A percentile compares a stretch with the other conserved stretches of the same genome.
phyloP scores from a whole-genome alignment of 768 basidiomycete species.

The Lactarius tabidus region DNA sequence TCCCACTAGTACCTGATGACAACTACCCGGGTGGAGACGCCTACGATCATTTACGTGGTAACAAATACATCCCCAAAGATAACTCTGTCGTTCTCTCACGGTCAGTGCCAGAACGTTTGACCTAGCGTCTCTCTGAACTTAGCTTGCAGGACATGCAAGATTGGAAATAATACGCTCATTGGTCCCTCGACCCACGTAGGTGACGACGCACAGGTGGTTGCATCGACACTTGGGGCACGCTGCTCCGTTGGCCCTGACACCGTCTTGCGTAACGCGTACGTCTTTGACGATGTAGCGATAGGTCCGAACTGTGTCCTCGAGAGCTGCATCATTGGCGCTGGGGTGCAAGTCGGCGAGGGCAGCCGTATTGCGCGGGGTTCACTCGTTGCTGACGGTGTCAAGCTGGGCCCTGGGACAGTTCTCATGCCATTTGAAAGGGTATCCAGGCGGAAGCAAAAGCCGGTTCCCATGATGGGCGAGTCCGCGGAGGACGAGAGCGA shows the following conservation, averaged over 20 bases:
- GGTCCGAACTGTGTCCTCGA: slow-evolving; percentile 69
- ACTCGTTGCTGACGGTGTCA: slow-evolving; percentile 77
- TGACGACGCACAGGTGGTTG: slow-evolving; percentile 59
- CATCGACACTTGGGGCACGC: slow-evolving; percentile 75
- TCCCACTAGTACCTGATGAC: slow-evolving; percentile 93
- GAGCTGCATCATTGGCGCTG: slow-evolving; percentile 76
- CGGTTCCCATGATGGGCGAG: slow-evolving; percentile 28
- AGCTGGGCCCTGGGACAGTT: slow-evolving; percentile 66
- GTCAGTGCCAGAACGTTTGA: slow-evolving; percentile 39
- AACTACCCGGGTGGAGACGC: slow-evolving; percentile 77
- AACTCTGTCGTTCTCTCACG: slow-evolving; percentile 78
- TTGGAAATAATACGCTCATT: slow-evolving; percentile 79
- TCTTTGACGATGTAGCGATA: slow-evolving; percentile 75
- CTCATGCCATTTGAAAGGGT: slow-evolving; percentile 70
- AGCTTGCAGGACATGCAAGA: slow-evolving; percentile 67
- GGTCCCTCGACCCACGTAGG: slow-evolving; percentile 70
- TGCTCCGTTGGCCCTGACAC: slow-evolving; percentile 71
- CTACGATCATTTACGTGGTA: slow-evolving; percentile 85
- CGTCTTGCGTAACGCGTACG: slow-evolving; percentile 68
- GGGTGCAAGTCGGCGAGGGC: slow-evolving; percentile 65
- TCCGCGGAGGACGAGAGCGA: slow-evolving; percentile 34
- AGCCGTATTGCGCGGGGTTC: slow-evolving; percentile 69
- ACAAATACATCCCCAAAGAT: slow-evolving; percentile 83
- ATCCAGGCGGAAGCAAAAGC: slow-evolving; percentile 45
- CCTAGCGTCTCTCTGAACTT: slow-evolving; percentile 2